Conservation (phyloP, 768 basidiomycete genomes). For the Mrakia frigida region DNA sequence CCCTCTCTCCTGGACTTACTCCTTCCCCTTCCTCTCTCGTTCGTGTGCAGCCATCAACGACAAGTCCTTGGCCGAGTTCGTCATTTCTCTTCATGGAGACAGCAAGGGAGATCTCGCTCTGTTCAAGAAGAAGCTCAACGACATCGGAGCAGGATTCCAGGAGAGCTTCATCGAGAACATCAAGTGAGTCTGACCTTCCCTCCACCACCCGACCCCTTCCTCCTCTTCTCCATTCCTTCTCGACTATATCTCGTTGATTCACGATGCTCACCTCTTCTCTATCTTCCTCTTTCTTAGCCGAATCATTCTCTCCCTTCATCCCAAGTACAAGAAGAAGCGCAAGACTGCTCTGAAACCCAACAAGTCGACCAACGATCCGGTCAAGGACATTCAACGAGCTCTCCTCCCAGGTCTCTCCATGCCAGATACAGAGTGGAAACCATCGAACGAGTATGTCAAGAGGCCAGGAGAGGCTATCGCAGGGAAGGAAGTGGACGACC, state of each 20-base stretch:
- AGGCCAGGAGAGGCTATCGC: slow-evolving; percentile 24
- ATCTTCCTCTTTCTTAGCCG: slow-evolving; percentile 46
- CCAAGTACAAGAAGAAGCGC: slow-evolving; percentile 80
- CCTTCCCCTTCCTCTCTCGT: background rate
- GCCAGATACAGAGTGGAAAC: slow-evolving; percentile 64
- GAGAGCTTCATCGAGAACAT: slow-evolving; percentile 87
- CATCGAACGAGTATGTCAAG: slow-evolving; percentile 45
- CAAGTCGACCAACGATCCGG: slow-evolving; percentile 35
- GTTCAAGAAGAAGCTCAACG: slow-evolving; percentile 75
- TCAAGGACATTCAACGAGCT: slow-evolving; percentile 33
- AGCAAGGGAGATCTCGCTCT: slow-evolving; percentile 63
- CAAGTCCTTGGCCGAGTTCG: slow-evolving; percentile 90
- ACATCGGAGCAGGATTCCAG: slow-evolving; percentile 75
- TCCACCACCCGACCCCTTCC: background rate
- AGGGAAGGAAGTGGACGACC: slow-evolving; percentile 72
- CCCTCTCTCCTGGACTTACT: background rate
- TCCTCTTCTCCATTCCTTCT: background rate
- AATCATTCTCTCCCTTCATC: slow-evolving; percentile 87
- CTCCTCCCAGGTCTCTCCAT: slow-evolving; percentile 85
- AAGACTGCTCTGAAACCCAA: slow-evolving; percentile 48
- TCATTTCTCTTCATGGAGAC: slow-evolving; percentile 80
- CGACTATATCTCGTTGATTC: no score
- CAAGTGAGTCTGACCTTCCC: slow-evolving; percentile 47
- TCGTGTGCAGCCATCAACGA: slow-evolving; percentile 62
- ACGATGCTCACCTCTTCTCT: background rate